Evolutionary conservation across 768 basidiomycete species (phyloP), one percentile per base, ranked within the genome.

Genomic region (Hygrocybe coccinea): DNA sequence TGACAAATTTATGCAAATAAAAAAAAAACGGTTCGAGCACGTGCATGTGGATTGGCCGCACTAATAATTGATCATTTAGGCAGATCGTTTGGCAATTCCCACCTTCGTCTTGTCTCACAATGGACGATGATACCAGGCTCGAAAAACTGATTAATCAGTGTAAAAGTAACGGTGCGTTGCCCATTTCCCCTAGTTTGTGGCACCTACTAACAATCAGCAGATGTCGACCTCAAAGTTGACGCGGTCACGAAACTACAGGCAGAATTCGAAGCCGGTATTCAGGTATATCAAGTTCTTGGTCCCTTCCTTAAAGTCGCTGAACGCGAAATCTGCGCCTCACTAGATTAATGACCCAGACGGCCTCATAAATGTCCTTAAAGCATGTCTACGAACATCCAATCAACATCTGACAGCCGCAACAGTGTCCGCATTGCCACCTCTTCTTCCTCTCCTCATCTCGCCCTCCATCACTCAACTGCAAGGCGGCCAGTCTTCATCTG

Each of bases 341-440:
- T 65, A 93, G 91, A 80, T 94, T 53, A 66, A 78, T 24, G 90
- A 92, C 65, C 69, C 84, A 7, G 92, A 94, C 64, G 72, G 75
- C 37, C 75, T 93, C 65, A 79, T 93, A 57, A 73, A 74, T 55
- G 74, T 79, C 37, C 77, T 95, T 65, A 91, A 88, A 69, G 64
- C 84, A 36, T 89, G 84, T 62, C 79, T 94, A 62, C 82, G 89
- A 62, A 84, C 84, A 43, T 79, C 90, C 45, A 91, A 94, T 71
- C 84, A 89, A 64, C 89, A 91, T 63, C 74, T 95, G 38, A 82
- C 85, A 7, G 84, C 83, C 53, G 91, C 91, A 35, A 85, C 90
- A 29, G 74, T 94, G 61, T 78, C 81, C 55, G 82, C 82, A 33
- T 72, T 94, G 36, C 85, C 85, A 14, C 74, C 83, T 8, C 73